Evolutionary conservation across 164 flowering plant genomes (phyloP), one percentile per base, ranked within the genome.

Genomic region (Macadamia integrifolia): DNA sequence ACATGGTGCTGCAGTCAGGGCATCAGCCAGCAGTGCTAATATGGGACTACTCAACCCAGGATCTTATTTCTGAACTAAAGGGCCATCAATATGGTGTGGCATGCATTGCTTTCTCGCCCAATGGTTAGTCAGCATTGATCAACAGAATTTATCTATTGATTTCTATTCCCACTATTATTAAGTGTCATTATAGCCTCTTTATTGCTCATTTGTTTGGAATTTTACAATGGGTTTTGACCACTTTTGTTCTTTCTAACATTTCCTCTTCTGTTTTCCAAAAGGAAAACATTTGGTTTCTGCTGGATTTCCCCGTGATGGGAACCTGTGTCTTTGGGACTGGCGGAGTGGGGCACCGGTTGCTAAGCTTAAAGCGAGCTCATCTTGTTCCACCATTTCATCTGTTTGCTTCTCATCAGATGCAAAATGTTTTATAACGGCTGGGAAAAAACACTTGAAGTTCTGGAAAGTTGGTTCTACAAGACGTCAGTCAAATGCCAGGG

Each of bases 251-350:
- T 2, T 35, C 40, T 35, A 35, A 2, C 40, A 35, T 35, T 35
- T 35, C 40, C 40, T 2, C 8, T 64, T 43, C 2, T 58, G 57
- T 14, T 69, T 53, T 58, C 49, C 59, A 72, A 0, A 60, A 90
- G 96, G 93, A 52, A 86, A 82, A 65, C 78, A 87, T 80, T 55
- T 88, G 71, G 84, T 82, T 23, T 86, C 91, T 68, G 84, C 84
- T 81, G 96, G 93, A 68, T 79, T 69, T 71, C 78, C 80, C 57
- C 79, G 77, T 60, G 89, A 85, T 73, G 90, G 88, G 43, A 83
- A 83, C 66, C 74, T 90, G 9, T 82, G 83, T 70, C 80, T 88
- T 28, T 90, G 93, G 96, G 84, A 88, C 48, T 85, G 85, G 90
- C 75, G 72, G 50, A 81, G 74, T 71, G 81, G 83, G 60, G 52